Percentiles rank a stretch among this genome's conserved stretches.
phyloP scores from a whole-genome alignment of 1,284 basidiomycete species.

The Lignosus rhinocerotis region DNA sequence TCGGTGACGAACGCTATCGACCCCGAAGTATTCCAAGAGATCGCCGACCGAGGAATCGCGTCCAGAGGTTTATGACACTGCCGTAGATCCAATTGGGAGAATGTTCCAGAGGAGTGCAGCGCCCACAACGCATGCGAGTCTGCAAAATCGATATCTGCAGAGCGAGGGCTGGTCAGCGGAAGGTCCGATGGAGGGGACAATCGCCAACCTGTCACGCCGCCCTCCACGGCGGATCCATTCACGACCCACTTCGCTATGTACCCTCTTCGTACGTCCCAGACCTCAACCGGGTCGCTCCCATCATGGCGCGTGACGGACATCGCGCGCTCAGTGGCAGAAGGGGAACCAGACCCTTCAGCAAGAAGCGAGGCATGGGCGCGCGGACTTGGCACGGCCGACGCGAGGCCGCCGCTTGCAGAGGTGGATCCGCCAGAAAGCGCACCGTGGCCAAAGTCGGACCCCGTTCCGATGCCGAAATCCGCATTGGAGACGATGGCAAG shows the following conservation, averaged over 20 bases:
- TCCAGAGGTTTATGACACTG: slow-evolving; percentile 67
- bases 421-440: slow-evolving; percentile 8
- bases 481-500: slow-evolving; percentile 71
- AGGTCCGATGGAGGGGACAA: neutral
- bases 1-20: slow-evolving; percentile 73
- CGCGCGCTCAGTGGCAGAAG: slow-evolving; percentile 10
- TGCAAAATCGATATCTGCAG: slow-evolving; percentile 65
- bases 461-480: slow-evolving; percentile 51
- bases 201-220: slow-evolving; percentile 64
- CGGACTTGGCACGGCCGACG: slow-evolving; percentile 22
- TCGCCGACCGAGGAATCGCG: slow-evolving; percentile 63
- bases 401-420: slow-evolving; percentile 5
- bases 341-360: slow-evolving; percentile 9
- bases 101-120: slow-evolving; percentile 75
- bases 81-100: slow-evolving; percentile 79
- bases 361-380: slow-evolving; percentile 13
- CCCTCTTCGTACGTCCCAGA: slow-evolving; percentile 85
- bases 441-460: slow-evolving; percentile 21
- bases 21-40: slow-evolving; percentile 72
- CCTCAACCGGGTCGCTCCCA: slow-evolving; percentile 67
- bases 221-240: slow-evolving; percentile 59
- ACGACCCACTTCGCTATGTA: slow-evolving; percentile 85
- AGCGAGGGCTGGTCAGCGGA: neutral
- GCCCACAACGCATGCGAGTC: slow-evolving; percentile 77
- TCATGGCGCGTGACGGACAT: slow-evolving; percentile 32